Evolutionary conservation across 441 rosid genomes (phyloP).

Genomic region (Corymbia calophylla): DNA sequence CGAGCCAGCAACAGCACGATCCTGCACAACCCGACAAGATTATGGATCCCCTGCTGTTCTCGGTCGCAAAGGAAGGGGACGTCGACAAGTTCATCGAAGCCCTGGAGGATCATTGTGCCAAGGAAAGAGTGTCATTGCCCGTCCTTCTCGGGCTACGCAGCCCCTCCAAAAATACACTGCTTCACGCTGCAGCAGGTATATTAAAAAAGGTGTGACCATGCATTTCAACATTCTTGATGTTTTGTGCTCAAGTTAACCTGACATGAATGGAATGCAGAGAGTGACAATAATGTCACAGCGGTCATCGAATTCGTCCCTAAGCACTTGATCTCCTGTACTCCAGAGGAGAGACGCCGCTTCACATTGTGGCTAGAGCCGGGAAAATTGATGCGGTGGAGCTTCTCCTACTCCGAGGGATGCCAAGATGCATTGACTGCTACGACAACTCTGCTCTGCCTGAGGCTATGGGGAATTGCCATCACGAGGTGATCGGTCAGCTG

Average conservation of each 20-base stretch:
- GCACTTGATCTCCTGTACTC: background rate
- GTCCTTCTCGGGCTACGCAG: background rate
- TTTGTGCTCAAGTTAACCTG: too few species aligned
- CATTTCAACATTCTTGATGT: too few species aligned
- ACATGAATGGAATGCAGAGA: too few species aligned
- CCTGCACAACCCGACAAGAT: background rate
- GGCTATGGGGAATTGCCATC: too few species aligned
- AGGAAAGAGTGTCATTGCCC: background rate
- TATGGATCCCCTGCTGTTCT: background rate
- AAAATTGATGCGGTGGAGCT: background rate
- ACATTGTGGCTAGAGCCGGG: background rate
- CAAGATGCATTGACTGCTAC: fast-evolving
- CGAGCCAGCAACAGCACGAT: background rate
- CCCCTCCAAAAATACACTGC: background rate
- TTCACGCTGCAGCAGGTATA: too few species aligned
- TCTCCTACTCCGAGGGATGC: background rate
- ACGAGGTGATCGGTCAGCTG: too few species aligned
- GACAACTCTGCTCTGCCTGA: background rate
- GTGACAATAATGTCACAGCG: background rate
- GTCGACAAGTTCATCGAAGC: background rate
- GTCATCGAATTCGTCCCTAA: background rate
- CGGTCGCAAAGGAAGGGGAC: background rate
- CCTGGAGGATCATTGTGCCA: background rate
- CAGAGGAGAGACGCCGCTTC: background rate
- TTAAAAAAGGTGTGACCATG: too few species aligned